phyloP scores from a whole-genome alignment of 176 grass and related monocot species.

The Thinopyrum elongatum region DNA sequence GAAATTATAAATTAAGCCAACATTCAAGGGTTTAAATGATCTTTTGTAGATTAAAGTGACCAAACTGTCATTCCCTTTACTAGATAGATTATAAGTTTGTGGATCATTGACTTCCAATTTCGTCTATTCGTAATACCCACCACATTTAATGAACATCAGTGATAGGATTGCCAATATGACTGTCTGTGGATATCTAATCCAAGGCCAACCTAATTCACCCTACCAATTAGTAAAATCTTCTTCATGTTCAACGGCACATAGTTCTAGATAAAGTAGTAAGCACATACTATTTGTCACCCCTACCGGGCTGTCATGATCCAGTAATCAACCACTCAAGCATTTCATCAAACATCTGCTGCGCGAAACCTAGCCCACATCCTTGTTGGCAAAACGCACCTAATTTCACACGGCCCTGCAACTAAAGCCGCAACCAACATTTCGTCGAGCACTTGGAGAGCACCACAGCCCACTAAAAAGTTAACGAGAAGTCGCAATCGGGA shows the following conservation, averaged over 20 bases:
- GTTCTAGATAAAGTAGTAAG: neutral
- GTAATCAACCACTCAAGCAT: neutral
- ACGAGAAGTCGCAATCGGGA: no score
- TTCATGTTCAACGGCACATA: neutral
- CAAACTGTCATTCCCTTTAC: neutral
- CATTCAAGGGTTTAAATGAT: neutral
- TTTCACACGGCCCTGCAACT: neutral
- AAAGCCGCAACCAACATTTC: neutral
- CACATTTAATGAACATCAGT: neutral
- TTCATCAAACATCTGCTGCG: neutral
- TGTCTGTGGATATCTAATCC: neutral
- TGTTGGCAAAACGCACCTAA: no score
- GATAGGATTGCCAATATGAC: neutral
- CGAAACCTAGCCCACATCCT: neutral
- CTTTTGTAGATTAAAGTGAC: neutral
- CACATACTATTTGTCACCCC: neutral
- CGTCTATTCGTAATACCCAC: neutral
- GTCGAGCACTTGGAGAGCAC: slow-evolving; percentile 14
- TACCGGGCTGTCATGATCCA: neutral
- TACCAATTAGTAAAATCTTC: neutral
- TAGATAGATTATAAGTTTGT: neutral
- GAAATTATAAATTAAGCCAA: neutral
- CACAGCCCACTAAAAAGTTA: no score
- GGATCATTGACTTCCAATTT: neutral
- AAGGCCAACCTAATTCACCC: neutral